Conservation (phyloP, 2,329 filamentous ascomycete species). For the Calonectria pauciramosa region DNA sequence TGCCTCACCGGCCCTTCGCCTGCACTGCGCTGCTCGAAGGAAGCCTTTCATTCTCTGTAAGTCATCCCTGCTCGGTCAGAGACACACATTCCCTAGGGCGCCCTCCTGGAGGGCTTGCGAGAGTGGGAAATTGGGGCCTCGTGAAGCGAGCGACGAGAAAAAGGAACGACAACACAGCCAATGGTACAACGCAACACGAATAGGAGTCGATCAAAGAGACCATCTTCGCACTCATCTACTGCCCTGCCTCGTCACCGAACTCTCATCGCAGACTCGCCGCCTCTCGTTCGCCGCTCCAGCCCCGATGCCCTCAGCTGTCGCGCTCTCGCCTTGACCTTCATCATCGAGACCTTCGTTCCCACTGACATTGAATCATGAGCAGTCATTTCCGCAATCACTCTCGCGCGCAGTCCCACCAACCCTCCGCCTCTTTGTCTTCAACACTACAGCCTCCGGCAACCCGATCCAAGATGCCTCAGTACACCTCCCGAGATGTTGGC, state of each 20-base stretch:
- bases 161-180: conserved; percentile 30
- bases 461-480: conserved; percentile 70
- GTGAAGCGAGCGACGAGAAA: conserved; percentile 26
- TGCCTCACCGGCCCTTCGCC: conserved; percentile 31
- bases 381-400: conserved; percentile 35
- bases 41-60: conserved; percentile 41
- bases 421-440: conserved; percentile 29
- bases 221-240: conserved; percentile 17
- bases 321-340: conserved; percentile 14
- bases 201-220: conserved; percentile 26
- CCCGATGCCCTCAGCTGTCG: conserved; percentile 21
- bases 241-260: conserved; percentile 14
- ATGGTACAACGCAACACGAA: conserved; percentile 28
- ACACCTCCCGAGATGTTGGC: conserved; percentile 76
- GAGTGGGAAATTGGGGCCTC: conserved; percentile 27
- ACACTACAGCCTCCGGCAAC: conserved; percentile 33
- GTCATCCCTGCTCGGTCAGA: conserved; percentile 29
- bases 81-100: conserved; percentile 24
- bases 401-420: conserved; percentile 31
- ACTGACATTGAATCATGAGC: conserved; percentile 34
- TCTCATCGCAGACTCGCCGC: conserved; percentile 1
- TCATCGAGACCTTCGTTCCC: conserved; percentile 4
- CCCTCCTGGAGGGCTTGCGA: not conserved
- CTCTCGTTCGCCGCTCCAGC: not conserved
- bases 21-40: conserved; percentile 41